Evolutionary conservation across 352 stramenopile genomes (phyloP).

Genomic region (Pythium biforme): DNA sequence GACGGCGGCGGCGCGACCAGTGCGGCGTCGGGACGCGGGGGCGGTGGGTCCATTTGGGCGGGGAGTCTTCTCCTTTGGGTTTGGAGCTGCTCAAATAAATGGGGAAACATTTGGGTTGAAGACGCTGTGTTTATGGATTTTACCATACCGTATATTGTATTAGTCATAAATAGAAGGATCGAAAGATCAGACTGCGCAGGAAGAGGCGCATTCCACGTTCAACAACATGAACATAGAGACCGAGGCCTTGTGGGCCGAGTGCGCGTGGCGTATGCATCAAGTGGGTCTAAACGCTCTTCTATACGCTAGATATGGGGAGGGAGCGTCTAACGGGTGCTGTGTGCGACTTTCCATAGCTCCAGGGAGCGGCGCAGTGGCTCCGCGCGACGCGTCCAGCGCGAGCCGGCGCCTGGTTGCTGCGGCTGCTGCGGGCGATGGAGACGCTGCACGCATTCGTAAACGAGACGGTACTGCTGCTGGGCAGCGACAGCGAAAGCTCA

Average conservation of each 20-base stretch:
- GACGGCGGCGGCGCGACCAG: background rate
- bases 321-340: background rate
- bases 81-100: background rate
- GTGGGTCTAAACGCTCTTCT: background rate
- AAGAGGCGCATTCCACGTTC: no score
- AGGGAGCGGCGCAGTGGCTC: background rate
- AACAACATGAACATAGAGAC: no score
- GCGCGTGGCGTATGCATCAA: constrained; percentile 14
- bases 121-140: background rate
- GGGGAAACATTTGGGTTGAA: background rate
- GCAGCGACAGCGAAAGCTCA: no score
- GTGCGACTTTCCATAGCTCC: constrained; percentile 7
- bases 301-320: background rate
- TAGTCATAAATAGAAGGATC: background rate
- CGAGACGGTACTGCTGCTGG: background rate
- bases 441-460: constrained; percentile 4
- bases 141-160: background rate
- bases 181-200: no score
- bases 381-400: background rate
- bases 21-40: background rate
- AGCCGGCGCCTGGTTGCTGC: background rate
- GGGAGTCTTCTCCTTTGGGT: background rate
- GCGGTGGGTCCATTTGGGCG: background rate
- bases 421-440: constrained; percentile 11
- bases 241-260: constrained; percentile 3